Base-by-base conservation (phyloP, 1,284 basidiomycete species). In the Meripilus lineatus region DNA sequence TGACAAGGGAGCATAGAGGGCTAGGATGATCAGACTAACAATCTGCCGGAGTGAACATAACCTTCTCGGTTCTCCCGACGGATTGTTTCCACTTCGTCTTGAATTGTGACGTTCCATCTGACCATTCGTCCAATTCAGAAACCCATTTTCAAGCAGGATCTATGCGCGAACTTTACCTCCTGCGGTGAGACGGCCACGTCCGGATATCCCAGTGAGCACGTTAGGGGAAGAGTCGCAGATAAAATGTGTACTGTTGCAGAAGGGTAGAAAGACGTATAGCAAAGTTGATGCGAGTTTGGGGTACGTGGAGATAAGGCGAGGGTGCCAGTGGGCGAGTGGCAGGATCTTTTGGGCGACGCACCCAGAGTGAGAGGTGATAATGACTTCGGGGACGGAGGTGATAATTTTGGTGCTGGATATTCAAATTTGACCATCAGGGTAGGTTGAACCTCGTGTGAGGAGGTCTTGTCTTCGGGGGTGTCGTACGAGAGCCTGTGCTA, bases 401-500 rank as follows among this genome's bases (percentile, higher is more conserved):
- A 64, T 4, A 69, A 59, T 11, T 61, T 53, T 23, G 51, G 51
- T 42, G 61, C 61, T 35, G 58, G 50, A 55, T n/a, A n/a, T n/a
- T n/a, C n/a, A n/a, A n/a, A n/a, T n/a, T n/a, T n/a, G n/a, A n/a
- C n/a, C n/a, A n/a, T 86, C 82, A 14, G 74, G 72, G 21, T 76
- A 77, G 3, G 80, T 81, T 5, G 83, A 81, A 6, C 83, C 84
- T n/a, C n/a, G n/a, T 1, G 81, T 78, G 1, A 84, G 84, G 25
- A 88, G 70, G 2, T 76, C 78, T 2, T 74, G 69, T 59, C 85
- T 81, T 81, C 84, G 85, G 0, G 84, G 84, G 55, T 79, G 85
- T 84, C 84, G 87, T 0, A 81, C 78, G 8, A n/a, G n/a, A 88
- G 63, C 1, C 82, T 83, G 76, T 80, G 39, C 8, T 24, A 22